phyloP scores from a whole-genome alignment of 2,329 filamentous ascomycete species.

The Fusarium sp. region DNA sequence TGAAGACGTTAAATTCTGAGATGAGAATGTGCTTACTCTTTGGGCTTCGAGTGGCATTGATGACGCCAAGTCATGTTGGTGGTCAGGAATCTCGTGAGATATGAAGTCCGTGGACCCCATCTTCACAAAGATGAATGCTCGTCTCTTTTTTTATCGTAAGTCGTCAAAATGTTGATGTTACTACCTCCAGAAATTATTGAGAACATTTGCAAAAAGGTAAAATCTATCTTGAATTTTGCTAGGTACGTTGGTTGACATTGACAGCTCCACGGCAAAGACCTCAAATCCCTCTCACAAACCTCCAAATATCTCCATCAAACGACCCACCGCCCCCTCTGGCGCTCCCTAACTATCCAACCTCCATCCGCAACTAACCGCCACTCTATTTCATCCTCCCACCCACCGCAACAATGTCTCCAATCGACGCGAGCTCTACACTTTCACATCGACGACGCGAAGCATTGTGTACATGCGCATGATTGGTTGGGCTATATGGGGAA shows the following conservation, averaged over 20 bases:
- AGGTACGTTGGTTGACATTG: fast-evolving
- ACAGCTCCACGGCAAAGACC: not conserved
- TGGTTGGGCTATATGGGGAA: slow-evolving; percentile 2
- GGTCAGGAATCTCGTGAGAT: not conserved
- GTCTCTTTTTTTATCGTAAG: fast-evolving
- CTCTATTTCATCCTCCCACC: fast-evolving
- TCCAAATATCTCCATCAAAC: not conserved
- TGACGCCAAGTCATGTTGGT: not conserved
- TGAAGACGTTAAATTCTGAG: not conserved
- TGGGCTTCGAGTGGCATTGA: not conserved
- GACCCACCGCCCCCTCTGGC: not conserved
- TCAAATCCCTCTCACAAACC: not conserved
- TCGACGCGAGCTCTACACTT: not conserved
- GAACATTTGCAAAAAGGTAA: not conserved
- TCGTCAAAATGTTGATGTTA: not conserved
- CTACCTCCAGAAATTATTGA: not conserved
- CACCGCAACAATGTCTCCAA: not conserved
- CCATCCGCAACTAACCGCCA: not conserved
- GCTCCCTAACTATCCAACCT: not conserved
- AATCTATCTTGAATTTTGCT: too few species aligned
- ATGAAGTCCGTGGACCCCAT: too few species aligned
- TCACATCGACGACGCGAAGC: not conserved
- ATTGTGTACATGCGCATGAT: not conserved
- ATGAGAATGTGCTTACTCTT: slow-evolving; percentile 10
- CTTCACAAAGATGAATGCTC: fast-evolving